Percentiles rank a stretch among this genome's conserved stretches.
Evolutionary conservation across 2,329 filamentous ascomycete genomes (phyloP).

Genomic region (Didymella exigua): DNA sequence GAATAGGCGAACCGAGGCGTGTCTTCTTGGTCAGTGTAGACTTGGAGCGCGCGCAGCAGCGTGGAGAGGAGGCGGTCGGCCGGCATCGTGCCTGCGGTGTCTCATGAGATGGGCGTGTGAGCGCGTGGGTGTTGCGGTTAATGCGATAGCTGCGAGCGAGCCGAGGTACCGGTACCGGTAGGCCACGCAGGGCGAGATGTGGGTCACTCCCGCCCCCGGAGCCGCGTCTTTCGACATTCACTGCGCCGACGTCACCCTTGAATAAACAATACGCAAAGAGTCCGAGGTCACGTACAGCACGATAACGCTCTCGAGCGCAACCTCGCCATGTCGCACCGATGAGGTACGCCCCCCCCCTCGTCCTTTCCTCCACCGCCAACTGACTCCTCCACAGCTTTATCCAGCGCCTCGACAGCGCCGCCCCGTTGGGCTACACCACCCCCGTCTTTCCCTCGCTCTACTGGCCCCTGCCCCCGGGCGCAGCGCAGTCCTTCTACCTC

Average conservation of each 20-base stretch:
- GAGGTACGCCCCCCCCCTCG: slow-evolving; percentile 28
- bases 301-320: background rate
- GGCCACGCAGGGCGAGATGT: slow-evolving; percentile 8
- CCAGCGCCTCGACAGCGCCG: slow-evolving; percentile 53
- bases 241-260: slow-evolving; percentile 22
- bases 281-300: background rate
- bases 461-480: slow-evolving; percentile 67
- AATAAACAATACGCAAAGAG: background rate
- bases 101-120: slow-evolving; percentile 4
- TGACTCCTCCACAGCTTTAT: slow-evolving; percentile 47
- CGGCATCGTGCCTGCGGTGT: slow-evolving; percentile 59
- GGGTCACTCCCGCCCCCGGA: slow-evolving; percentile 21
- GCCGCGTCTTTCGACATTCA: slow-evolving; percentile 19
- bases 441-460: slow-evolving; percentile 83
- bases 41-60: slow-evolving; percentile 68
- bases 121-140: slow-evolving; percentile 17
- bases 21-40: slow-evolving; percentile 63
- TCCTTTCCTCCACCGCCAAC: background rate
- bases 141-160: slow-evolving; percentile 22
- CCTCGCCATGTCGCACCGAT: slow-evolving; percentile 37
- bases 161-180: slow-evolving; percentile 32
- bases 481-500: slow-evolving; percentile 66
- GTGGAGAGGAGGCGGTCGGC: slow-evolving; percentile 70
- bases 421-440: slow-evolving; percentile 65
- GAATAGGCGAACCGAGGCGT: slow-evolving; percentile 58